phyloP scores from a whole-genome alignment of 495 filamentous ascomycete genomes.

The Annulohypoxylon moriforme region DNA sequence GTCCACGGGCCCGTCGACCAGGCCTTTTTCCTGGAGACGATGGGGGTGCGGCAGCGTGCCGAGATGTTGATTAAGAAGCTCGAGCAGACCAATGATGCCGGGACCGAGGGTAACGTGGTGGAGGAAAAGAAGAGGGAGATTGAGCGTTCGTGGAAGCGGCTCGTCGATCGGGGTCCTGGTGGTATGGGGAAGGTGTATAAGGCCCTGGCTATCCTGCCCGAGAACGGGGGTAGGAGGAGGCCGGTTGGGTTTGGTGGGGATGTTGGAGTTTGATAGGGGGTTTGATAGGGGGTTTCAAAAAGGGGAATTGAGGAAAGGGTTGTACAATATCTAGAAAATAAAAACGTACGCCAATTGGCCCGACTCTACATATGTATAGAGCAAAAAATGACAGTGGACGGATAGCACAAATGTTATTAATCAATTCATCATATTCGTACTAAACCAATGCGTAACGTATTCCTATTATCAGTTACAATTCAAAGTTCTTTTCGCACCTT shows the following conservation, averaged over 20 bases:
- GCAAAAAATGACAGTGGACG: too few relatives aligned
- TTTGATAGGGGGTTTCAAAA: not conserved
- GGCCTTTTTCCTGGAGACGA: constrained; percentile 75
- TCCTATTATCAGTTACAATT: constrained; percentile 7
- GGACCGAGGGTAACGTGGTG: constrained; percentile 46
- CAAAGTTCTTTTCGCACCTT: constrained; percentile 19
- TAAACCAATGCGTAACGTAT: not conserved
- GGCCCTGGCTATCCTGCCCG: constrained; percentile 88
- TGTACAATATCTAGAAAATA: constrained; percentile 4
- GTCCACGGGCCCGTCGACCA: constrained; percentile 95
- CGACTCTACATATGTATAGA: not conserved
- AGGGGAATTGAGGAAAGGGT: not conserved
- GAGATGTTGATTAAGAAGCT: constrained; percentile 67
- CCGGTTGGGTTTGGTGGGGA: constrained; percentile 94
- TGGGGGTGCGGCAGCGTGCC: constrained; percentile 86
- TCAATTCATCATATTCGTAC: not conserved
- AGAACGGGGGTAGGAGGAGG: constrained; percentile 73
- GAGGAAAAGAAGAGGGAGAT: constrained; percentile 66
- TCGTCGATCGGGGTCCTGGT: constrained; percentile 79
- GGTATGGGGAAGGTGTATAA: constrained; percentile 97
- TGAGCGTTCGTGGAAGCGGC: constrained; percentile 78
- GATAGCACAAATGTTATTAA: not conserved
- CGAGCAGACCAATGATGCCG: constrained; percentile 34
- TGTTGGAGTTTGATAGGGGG: constrained; percentile 56
- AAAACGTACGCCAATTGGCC: not conserved